phyloP scores from a whole-genome alignment of 2,329 filamentous ascomycete species.

The Simplicillium sp. region DNA sequence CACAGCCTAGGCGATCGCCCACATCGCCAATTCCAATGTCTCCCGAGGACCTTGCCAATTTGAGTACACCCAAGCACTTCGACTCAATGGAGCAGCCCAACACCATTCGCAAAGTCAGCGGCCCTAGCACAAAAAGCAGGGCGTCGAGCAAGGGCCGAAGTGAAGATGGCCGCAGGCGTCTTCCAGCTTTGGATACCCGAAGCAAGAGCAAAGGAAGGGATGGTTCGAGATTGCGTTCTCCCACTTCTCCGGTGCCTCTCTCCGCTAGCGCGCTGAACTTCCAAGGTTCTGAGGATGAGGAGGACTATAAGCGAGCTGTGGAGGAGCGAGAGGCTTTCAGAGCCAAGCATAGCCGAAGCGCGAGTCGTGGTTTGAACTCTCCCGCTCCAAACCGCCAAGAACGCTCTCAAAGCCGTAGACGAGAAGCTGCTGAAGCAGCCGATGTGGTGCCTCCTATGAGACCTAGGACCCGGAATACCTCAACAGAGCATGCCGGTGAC shows the following conservation, averaged over 20 bases:
- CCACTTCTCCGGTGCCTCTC: constrained; percentile 73
- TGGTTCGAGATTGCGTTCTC: constrained; percentile 55
- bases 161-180: constrained; percentile 31
- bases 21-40: constrained; percentile 94
- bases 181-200: constrained; percentile 38
- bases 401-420: constrained; percentile 27
- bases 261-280: constrained; percentile 35
- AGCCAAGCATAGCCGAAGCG: constrained; percentile 42
- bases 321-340: constrained; percentile 47
- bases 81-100: constrained; percentile 29
- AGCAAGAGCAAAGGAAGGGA: constrained; percentile 55
- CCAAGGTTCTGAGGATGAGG: constrained; percentile 53
- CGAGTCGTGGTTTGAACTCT: constrained; percentile 29
- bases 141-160: constrained; percentile 35
- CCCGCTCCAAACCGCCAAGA: constrained; percentile 25
- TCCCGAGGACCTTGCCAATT: constrained; percentile 67
- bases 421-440: constrained; percentile 13
- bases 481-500: constrained; percentile 42
- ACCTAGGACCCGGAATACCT: constrained; percentile 23
- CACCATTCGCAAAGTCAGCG: constrained; percentile 34
- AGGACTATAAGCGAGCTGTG: constrained; percentile 44
- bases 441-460: constrained; percentile 20
- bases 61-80: constrained; percentile 36
- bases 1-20: constrained; percentile 75
- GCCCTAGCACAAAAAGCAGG: constrained; percentile 29